phyloP scores from a whole-genome alignment of 331 rosid genomes.

The Malus hybrid region DNA sequence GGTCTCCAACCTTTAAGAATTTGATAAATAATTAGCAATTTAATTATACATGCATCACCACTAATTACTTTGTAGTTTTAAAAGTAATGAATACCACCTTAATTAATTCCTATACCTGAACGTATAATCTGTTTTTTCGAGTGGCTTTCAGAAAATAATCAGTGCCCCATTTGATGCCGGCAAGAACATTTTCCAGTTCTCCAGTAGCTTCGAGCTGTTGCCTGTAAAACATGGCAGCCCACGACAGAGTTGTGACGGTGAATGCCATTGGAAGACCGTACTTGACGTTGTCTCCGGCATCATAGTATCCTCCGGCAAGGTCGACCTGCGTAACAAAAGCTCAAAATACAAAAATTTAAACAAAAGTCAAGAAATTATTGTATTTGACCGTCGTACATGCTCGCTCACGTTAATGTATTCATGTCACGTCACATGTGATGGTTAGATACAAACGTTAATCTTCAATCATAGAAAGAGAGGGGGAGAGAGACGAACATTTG shows the following conservation, averaged over 20 bases:
- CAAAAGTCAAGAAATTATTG: not conserved
- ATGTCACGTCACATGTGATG: not conserved
- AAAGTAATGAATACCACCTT: not conserved
- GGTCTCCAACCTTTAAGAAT: slow-evolving; percentile 67
- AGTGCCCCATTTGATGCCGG: slow-evolving; percentile 83
- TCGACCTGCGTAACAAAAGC: slow-evolving; percentile 38
- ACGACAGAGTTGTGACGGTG: slow-evolving; percentile 71
- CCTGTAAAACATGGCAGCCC: slow-evolving; percentile 59
- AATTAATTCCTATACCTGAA: slow-evolving; percentile 35
- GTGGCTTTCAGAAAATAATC: slow-evolving; percentile 68
- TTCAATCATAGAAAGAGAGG: not conserved
- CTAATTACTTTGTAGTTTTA: not conserved
- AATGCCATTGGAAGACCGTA: slow-evolving; percentile 96
- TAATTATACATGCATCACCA: no score
- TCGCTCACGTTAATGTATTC: not conserved
- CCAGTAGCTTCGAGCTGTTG: slow-evolving; percentile 43
- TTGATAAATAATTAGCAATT: not conserved
- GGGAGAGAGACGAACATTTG: slow-evolving; percentile 1
- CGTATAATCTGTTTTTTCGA: slow-evolving; percentile 38
- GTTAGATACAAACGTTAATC: not conserved
- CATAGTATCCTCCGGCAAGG: slow-evolving; percentile 83
- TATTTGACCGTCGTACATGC: not conserved
- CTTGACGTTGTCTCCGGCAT: slow-evolving; percentile 95
- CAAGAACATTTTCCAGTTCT: slow-evolving; percentile 39
- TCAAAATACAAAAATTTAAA: not conserved